phyloP scores from a whole-genome alignment of 2,329 filamentous ascomycete species.

The Claviceps arundinis region DNA sequence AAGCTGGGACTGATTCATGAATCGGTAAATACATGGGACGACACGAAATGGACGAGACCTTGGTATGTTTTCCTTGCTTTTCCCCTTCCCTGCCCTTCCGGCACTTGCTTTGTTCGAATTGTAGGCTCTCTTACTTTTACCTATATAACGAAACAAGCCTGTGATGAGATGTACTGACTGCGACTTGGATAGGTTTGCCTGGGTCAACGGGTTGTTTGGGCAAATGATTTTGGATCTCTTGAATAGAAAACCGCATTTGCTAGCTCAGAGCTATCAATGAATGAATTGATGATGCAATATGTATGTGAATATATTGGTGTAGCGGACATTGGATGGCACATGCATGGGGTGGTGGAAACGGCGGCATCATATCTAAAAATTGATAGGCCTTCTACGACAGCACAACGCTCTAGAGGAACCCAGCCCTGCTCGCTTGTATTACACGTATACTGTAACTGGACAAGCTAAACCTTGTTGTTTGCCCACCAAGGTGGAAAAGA shows the following conservation, averaged over 20 bases:
- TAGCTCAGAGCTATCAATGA: constrained; percentile 34
- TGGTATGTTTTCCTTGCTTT: constrained; percentile 15
- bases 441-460: neutral
- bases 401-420: neutral
- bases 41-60: constrained; percentile 20
- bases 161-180: neutral
- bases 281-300: neutral
- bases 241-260: constrained; percentile 55
- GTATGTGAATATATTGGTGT: neutral
- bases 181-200: constrained; percentile 55
- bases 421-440: neutral
- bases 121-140: neutral
- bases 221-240: constrained; percentile 68
- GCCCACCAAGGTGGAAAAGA: neutral
- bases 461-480: neutral
- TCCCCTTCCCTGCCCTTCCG: neutral
- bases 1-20: constrained; percentile 71
- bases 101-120: neutral
- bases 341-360: neutral
- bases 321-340: neutral
- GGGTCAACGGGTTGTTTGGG: constrained; percentile 81
- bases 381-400: neutral
- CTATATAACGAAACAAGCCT: neutral
- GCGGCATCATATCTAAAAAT: neutral
- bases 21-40: constrained; percentile 24